Evolutionary conservation across 352 stramenopile species (phyloP).

Genomic region (Phytopythium aichiense): DNA sequence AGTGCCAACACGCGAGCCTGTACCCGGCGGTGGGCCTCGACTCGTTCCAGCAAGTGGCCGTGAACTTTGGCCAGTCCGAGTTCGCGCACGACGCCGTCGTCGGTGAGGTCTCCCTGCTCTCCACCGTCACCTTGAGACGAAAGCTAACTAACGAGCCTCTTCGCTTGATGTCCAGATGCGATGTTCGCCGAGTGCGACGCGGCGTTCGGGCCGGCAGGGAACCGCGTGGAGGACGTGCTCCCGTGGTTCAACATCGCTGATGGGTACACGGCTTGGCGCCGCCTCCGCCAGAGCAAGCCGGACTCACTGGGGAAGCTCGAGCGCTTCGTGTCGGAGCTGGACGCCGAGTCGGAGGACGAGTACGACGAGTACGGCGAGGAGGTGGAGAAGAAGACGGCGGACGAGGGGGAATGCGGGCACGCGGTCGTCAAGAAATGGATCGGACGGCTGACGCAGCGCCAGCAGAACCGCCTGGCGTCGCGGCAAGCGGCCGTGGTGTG

Average conservation of each 20-base stretch:
- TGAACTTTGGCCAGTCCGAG: constrained; percentile 82
- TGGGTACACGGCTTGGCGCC: not conserved
- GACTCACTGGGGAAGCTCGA: not conserved
- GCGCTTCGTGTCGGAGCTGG: constrained; percentile 2
- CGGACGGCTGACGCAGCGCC: constrained; percentile 23
- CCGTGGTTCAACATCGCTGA: constrained; percentile 54
- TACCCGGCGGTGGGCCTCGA: constrained; percentile 85
- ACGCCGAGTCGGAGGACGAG: constrained; percentile 11
- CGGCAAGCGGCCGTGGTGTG: constrained; percentile 12
- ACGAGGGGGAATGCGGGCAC: not conserved
- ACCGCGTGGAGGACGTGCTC: constrained; percentile 21
- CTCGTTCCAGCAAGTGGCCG: constrained; percentile 61
- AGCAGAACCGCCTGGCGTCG: constrained; percentile 28
- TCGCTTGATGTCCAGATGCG: constrained; percentile 22
- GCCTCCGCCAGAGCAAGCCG: constrained; percentile 6
- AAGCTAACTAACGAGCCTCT: not conserved
- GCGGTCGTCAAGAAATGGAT: constrained; percentile 24
- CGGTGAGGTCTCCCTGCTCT: constrained; percentile 15
- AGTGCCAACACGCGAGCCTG: constrained; percentile 40
- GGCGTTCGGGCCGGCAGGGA: not conserved
- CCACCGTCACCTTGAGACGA: not conserved
- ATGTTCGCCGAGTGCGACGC: constrained; percentile 44
- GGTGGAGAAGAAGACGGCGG: constrained; percentile 14
- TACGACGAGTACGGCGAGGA: constrained; percentile 15
- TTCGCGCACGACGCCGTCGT: constrained; percentile 50